These are phyloP conservation scores for Tuctoria greenei DNA, from an alignment of 176 grass and related monocot genomes.

Conservation along the genomic window DNA sequence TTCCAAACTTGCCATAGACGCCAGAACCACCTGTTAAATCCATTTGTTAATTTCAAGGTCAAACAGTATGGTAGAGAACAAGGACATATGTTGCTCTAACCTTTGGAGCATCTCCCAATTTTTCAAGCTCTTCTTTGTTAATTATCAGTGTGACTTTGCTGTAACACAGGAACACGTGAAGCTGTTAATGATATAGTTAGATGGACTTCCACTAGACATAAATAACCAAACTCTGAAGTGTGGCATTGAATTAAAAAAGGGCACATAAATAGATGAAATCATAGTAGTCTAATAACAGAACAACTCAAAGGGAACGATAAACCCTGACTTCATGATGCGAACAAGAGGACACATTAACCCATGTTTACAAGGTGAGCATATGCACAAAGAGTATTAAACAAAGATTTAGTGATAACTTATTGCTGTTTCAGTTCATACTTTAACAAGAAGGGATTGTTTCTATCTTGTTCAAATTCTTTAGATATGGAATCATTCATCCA, in stretches of 20 bases:
- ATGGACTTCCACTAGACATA: not conserved
- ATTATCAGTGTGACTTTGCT: constrained; percentile 82
- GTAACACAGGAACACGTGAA: constrained; percentile 30
- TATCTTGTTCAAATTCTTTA: constrained; percentile 84
- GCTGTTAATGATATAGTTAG: constrained; percentile 28
- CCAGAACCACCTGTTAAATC: constrained; percentile 81
- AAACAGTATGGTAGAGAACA: constrained; percentile 18
- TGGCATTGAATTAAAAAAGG: not conserved
- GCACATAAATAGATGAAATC: not conserved
- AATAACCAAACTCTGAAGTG: constrained; percentile 14
- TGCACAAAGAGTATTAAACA: constrained; percentile 1
- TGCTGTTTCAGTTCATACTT: constrained; percentile 44
- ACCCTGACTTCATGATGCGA: not conserved
- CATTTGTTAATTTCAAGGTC: constrained; percentile 40
- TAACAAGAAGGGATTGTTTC: constrained; percentile 86
- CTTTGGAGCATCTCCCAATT: constrained; percentile 75
- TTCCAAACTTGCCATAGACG: constrained; percentile 93
- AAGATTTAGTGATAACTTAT: not conserved
- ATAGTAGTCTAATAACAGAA: constrained; percentile 13
- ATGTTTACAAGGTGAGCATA: not conserved
- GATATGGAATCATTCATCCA: constrained; percentile 96
- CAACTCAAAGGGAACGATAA: not conserved
- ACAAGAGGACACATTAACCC: not conserved
- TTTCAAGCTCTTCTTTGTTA: constrained; percentile 85
- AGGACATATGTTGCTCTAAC: constrained; percentile 53